These are phyloP conservation scores for Millerozyma acaciae DNA, from an alignment of 805 yeast genomes.

Conservation along the genomic window DNA sequence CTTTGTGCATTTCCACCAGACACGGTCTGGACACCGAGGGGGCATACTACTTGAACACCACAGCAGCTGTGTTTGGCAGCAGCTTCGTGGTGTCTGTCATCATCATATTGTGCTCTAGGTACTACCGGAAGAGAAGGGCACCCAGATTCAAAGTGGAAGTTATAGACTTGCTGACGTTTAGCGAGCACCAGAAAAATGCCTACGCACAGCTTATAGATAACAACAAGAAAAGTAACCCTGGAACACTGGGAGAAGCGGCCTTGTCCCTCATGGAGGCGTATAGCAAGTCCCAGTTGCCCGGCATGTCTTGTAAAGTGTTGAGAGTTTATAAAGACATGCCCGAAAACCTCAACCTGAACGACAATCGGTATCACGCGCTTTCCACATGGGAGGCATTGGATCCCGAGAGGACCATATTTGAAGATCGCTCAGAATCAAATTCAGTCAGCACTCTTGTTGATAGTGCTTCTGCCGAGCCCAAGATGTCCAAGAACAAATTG, in stretches of 20 bases:
- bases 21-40: not conserved
- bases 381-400: slow-evolving; percentile 3
- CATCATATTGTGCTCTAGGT: slow-evolving; percentile 4
- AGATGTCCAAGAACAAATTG: slow-evolving; percentile 16
- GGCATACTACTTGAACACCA: not conserved
- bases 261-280: slow-evolving; percentile 17
- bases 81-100: slow-evolving; percentile 2
- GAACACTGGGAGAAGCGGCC: slow-evolving; percentile 15
- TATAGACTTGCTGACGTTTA: slow-evolving; percentile 10
- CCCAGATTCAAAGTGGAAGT: slow-evolving; percentile 12
- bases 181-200: slow-evolving; percentile 13
- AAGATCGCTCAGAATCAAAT: slow-evolving; percentile 3
- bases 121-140: slow-evolving; percentile 8
- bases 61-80: slow-evolving; percentile 3
- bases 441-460: slow-evolving; percentile 6
- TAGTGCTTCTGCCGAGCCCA: slow-evolving; percentile 4
- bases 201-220: slow-evolving; percentile 16
- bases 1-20: slow-evolving; percentile 3
- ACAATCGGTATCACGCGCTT: slow-evolving; percentile 3
- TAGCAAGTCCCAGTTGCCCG: slow-evolving; percentile 7
- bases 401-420: slow-evolving; percentile 1
- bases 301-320: slow-evolving; percentile 13
- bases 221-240: slow-evolving; percentile 15
- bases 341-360: not conserved
- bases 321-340: slow-evolving; percentile 11